Percentiles rank a stretch among this genome's conserved stretches.
Evolutionary conservation across 2,329 filamentous ascomycete species (phyloP).

Genomic region (Helotiales sp.): DNA sequence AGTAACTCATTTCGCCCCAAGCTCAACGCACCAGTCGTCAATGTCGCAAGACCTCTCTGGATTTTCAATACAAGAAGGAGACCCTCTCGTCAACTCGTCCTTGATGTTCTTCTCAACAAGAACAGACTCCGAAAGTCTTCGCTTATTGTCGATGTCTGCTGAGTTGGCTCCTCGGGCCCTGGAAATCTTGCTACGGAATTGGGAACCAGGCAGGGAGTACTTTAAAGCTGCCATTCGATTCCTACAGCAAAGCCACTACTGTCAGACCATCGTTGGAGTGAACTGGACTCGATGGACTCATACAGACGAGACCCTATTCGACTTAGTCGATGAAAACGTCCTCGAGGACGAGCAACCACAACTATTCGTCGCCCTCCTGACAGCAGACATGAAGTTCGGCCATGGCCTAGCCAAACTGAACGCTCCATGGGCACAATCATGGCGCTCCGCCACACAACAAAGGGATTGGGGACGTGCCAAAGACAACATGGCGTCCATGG

Average conservation of each 20-base stretch:
- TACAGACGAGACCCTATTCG: constrained; percentile 21
- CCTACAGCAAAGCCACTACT: constrained; percentile 9
- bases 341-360: constrained; percentile 14
- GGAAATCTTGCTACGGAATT: constrained; percentile 26
- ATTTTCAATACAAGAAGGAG: background rate
- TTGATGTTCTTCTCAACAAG: constrained; percentile 26
- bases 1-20: background rate
- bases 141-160: constrained; percentile 11
- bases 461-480: constrained; percentile 16
- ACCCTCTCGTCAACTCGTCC: constrained; percentile 24
- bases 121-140: constrained; percentile 17
- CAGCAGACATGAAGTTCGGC: constrained; percentile 18
- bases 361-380: constrained; percentile 15
- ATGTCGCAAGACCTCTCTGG: background rate
- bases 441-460: constrained; percentile 9
- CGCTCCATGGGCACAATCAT: constrained; percentile 13
- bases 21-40: background rate
- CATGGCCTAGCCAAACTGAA: background rate
- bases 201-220: constrained; percentile 23
- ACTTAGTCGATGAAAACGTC: constrained; percentile 19
- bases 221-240: constrained; percentile 13
- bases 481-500: constrained; percentile 5
- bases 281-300: constrained; percentile 22
- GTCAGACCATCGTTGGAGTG: constrained; percentile 5
- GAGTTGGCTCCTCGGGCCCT: constrained; percentile 17